Base-by-base conservation (phyloP, 2,329 filamentous ascomycete genomes). In the Cladosporium cucumerinum region DNA sequence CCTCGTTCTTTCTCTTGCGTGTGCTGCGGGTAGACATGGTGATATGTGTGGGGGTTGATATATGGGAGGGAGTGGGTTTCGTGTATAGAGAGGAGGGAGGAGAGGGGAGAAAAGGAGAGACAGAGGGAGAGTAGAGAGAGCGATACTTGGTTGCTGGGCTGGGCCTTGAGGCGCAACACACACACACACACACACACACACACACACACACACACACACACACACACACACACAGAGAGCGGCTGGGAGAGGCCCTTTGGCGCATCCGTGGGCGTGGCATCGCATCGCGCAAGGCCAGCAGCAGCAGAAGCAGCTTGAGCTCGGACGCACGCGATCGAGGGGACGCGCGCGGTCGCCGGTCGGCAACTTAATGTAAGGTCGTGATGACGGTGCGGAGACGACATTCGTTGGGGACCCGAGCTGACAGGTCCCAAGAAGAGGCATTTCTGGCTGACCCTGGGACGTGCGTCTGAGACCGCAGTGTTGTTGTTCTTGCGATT, bases 1-100 rank as follows among this genome's bases (percentile, higher is more conserved):
- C 72, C n/a, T 77, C 75, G 62, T 78, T 74, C 73, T 79, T 78
- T 69, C 78, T 75, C 72, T 79, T 79, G 69, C 78, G 77, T 16
- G 60, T 51, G 43, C 58, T 62, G 49, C 60, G 49, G 60, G 48
- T 52, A 39, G 49, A 34, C n/a, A 48, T 28, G 36, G 54, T 62
- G n/a, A 21, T 54, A 23, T 54, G 30, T 46, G 49, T 39, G 25
- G 4, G 25, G 21, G 11, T 43, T 7, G 25, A n/a, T 26, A 5
- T 46, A 32, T 54, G 34, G 34, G 18, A 34, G 30, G 10, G 49
- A 14, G 49, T 55, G n/a, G 36, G 30, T 79, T 39, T 34, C 32
- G 34, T 75, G 76, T 77, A 78, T 77, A 36, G 36, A 8, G 25
- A 28, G 23, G 34, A 59, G 34, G 6, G 43, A 59, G 34, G 48